Evolutionary conservation across 257 asterid genomes (phyloP).

Genomic region (Solanum pennellii): DNA sequence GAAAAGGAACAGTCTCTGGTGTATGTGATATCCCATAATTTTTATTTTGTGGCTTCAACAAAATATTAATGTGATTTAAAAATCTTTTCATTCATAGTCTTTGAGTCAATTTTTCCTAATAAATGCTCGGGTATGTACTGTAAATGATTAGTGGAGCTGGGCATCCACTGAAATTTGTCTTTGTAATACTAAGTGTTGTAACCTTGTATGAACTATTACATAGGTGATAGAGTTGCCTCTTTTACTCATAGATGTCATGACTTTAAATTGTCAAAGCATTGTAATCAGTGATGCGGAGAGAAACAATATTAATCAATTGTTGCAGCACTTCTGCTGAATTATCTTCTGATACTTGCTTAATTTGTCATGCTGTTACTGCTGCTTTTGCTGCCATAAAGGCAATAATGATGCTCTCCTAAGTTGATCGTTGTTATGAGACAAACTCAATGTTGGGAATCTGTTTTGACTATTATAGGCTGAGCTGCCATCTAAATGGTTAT

Average conservation of each 20-base stretch:
- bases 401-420: background rate
- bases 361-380: background rate
- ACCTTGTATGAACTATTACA: conserved; percentile 15
- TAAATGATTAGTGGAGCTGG: conserved; percentile 18
- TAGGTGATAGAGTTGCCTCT: conserved; percentile 21
- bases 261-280: background rate
- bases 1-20: conserved; percentile 4
- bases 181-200: conserved; percentile 22
- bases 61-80: conserved; percentile 14
- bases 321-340: background rate
- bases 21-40: background rate
- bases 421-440: background rate
- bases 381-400: background rate
- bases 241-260: background rate
- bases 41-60: background rate
- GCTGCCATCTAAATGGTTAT: background rate
- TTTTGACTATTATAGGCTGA: background rate
- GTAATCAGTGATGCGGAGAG: conserved; percentile 1
- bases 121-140: conserved; percentile 13
- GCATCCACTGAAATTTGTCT: conserved; percentile 11
- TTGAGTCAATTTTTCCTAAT: conserved; percentile 9
- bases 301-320: background rate
- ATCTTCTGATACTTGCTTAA: background rate
- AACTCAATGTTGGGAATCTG: background rate
- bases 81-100: conserved; percentile 19